These are phyloP conservation scores for Globisporangium mamillatum DNA, from an alignment of 352 stramenopile genomes.

Conservation along the genomic window DNA sequence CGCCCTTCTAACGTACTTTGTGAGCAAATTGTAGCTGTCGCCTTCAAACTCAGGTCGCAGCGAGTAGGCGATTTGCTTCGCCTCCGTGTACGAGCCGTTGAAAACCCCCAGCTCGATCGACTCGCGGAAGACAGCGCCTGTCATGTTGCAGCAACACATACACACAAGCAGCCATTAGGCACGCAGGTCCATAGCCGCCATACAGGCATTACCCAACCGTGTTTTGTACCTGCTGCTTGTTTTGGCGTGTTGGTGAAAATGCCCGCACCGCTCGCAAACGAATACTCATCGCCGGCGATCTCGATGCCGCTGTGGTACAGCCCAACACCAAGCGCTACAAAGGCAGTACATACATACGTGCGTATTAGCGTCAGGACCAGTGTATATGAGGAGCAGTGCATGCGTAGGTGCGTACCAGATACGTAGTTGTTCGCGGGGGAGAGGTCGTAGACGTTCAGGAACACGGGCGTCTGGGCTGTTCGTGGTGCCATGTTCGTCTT, in stretches of 20 bases:
- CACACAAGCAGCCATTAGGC: background rate
- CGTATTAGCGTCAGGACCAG: slow-evolving; percentile 12
- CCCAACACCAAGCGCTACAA: slow-evolving; percentile 73
- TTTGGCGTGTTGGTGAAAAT: slow-evolving; percentile 82
- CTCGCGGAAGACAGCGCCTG: slow-evolving; percentile 88
- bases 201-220: too few species aligned
- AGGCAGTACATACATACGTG: slow-evolving; percentile 5
- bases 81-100: slow-evolving; percentile 78
- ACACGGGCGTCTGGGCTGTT: slow-evolving; percentile 59
- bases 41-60: slow-evolving; percentile 85
- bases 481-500: slow-evolving; percentile 40
- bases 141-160: background rate
- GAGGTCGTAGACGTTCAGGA: slow-evolving; percentile 93
- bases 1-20: slow-evolving; percentile 40
- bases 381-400: slow-evolving; percentile 10
- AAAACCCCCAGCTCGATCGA: slow-evolving; percentile 89
- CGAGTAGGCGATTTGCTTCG: slow-evolving; percentile 79
- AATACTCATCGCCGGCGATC: slow-evolving; percentile 91
- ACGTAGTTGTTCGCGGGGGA: slow-evolving; percentile 89
- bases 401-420: slow-evolving; percentile 32
- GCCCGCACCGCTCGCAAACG: slow-evolving; percentile 88
- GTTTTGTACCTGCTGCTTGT: slow-evolving; percentile 51
- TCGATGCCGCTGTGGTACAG: slow-evolving; percentile 93
- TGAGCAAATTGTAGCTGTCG: slow-evolving; percentile 90
- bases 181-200: background rate